A percentile compares a stretch with the other conserved stretches of the same genome.
Evolutionary conservation across 129 eudicot genomes (phyloP).

Genomic region (Arctium minus): DNA sequence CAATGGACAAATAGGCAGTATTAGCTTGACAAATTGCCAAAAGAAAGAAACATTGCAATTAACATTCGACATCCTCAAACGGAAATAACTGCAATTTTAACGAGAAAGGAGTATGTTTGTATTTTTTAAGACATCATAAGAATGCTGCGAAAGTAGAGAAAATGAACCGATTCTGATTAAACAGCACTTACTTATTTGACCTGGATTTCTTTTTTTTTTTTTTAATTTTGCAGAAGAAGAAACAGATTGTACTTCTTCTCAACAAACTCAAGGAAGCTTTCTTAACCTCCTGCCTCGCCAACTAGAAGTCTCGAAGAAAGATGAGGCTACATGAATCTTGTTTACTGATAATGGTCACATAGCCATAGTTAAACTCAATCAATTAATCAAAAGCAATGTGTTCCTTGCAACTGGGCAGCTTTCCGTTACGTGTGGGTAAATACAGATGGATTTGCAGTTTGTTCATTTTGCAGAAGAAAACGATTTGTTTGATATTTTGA

Average conservation of each 20-base stretch:
- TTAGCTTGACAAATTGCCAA: neutral
- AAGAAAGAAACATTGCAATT: neutral
- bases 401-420: slow-evolving; percentile 25
- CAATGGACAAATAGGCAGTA: neutral
- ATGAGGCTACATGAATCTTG: slow-evolving; percentile 30
- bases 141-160: neutral
- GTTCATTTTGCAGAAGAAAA: slow-evolving; percentile 25
- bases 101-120: neutral
- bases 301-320: slow-evolving; percentile 43
- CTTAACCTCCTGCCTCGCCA: slow-evolving; percentile 60
- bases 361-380: slow-evolving; percentile 29
- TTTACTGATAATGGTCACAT: slow-evolving; percentile 25
- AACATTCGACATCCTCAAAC: neutral
- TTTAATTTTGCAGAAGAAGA: slow-evolving; percentile 52
- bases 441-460: slow-evolving; percentile 36
- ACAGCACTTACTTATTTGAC: neutral
- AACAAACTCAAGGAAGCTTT: slow-evolving; percentile 77
- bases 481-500: slow-evolving; percentile 33
- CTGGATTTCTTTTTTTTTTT: neutral
- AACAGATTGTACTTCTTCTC: slow-evolving; percentile 48
- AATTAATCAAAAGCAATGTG: slow-evolving; percentile 17
- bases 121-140: neutral
- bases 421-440: slow-evolving; percentile 31
- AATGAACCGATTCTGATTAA: neutral
- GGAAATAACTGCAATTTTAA: neutral